A percentile compares a stretch with the other conserved stretches of the same genome.
Evolutionary conservation across 169 alveolate genomes (phyloP).

Genomic region (Plasmodium malariae): DNA sequence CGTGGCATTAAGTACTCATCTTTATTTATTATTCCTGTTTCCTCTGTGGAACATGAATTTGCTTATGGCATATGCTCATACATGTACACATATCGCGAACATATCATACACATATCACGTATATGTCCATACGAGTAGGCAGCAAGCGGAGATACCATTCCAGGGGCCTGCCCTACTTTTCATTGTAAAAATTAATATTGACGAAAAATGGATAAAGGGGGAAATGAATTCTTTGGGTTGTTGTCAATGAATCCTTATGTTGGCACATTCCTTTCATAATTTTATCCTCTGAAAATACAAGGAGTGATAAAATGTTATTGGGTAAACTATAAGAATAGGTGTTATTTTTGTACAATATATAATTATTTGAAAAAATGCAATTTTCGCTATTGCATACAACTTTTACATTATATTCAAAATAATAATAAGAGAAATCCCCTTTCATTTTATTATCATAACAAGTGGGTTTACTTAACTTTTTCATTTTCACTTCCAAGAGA

Average conservation of each 20-base stretch:
- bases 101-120: neutral
- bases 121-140: neutral
- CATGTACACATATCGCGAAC: neutral
- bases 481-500: conserved; percentile 47
- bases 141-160: no score
- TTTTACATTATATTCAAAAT: conserved; percentile 44
- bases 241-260: conserved; percentile 3
- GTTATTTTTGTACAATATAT: conserved; percentile 52
- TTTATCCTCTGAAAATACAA: conserved; percentile 62
- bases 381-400: conserved; percentile 64
- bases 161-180: conserved; percentile 4
- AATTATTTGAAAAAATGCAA: conserved; percentile 54
- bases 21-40: no score
- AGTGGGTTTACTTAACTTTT: conserved; percentile 48
- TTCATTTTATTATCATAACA: conserved; percentile 13
- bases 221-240: conserved; percentile 45
- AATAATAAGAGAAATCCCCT: conserved; percentile 36
- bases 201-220: conserved; percentile 71
- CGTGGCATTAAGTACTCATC: no score
- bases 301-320: conserved; percentile 35
- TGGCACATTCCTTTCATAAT: conserved; percentile 30
- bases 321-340: conserved; percentile 45
- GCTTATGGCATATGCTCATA: no score
- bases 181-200: conserved; percentile 46
- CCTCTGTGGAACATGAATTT: no score